These are phyloP conservation scores for Encephalitozoon intestinalis DNA, from an alignment of 371 early-diverging fungal genomes.

Conservation along the genomic window DNA sequence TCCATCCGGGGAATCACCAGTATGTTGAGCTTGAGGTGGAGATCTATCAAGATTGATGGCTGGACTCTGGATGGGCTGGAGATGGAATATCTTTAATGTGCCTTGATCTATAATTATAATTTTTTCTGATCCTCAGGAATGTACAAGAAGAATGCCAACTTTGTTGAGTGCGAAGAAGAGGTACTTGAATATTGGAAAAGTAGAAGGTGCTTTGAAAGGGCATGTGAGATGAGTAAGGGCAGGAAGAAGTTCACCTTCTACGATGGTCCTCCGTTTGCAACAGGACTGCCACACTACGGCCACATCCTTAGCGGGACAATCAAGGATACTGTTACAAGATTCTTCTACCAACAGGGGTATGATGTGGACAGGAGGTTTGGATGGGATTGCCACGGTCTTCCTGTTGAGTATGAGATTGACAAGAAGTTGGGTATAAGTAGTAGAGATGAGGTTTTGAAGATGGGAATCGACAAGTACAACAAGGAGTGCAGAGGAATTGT, in stretches of 20 bases:
- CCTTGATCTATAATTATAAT: background rate
- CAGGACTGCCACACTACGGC: constrained; percentile 99
- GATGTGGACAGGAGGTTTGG: constrained; percentile 95
- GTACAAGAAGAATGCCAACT: constrained; percentile 40
- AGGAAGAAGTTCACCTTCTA: constrained; percentile 67
- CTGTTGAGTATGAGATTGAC: constrained; percentile 98
- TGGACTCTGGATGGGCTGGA: background rate
- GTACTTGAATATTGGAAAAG: constrained; percentile 86
- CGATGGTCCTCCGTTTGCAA: constrained; percentile 99
- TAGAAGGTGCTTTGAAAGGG: constrained; percentile 89
- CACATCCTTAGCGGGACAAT: constrained; percentile 98
- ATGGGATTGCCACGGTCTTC: constrained; percentile 99
- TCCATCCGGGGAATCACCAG: background rate
- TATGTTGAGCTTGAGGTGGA: constrained; percentile 2
- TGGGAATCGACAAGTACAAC: constrained; percentile 98
- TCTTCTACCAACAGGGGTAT: constrained; percentile 87
- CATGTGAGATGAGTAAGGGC: constrained; percentile 70
- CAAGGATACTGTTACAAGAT: constrained; percentile 97
- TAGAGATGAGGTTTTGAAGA: constrained; percentile 73
- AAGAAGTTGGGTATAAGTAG: constrained; percentile 78
- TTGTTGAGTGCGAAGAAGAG: constrained; percentile 74
- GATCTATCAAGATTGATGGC: background rate
- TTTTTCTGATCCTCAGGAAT: constrained; percentile 16
- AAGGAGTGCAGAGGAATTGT: constrained; percentile 93
- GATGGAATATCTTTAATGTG: background rate